Conservation (phyloP, 139 green algal species). For the Volvox reticuliferus region DNA sequence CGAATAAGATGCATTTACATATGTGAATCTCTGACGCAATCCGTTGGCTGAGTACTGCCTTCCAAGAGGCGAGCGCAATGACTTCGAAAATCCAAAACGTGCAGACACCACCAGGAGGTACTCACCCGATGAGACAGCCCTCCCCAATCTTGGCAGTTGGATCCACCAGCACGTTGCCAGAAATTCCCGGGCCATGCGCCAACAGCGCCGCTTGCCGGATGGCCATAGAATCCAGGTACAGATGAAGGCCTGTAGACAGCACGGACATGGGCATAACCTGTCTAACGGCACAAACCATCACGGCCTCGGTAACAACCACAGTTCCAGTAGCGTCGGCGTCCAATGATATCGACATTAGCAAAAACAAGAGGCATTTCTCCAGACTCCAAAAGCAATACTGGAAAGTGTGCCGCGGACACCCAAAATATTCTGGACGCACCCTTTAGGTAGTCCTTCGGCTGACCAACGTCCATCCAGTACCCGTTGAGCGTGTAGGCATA, state of each 20-base stretch:
- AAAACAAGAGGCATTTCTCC: too few species aligned
- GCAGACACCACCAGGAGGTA: not conserved
- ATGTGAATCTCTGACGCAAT: too few species aligned
- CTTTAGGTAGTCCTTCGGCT: constrained; percentile 94
- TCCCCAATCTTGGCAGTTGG: constrained; percentile 85
- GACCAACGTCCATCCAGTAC: constrained; percentile 99
- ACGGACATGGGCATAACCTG: not conserved
- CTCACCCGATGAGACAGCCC: constrained; percentile 85
- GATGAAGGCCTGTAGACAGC: constrained; percentile 74
- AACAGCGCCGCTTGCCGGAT: constrained; percentile 69
- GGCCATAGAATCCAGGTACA: constrained; percentile 90
- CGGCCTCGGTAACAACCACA: too few species aligned
- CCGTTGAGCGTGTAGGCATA: constrained; percentile 92
- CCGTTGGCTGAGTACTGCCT: too few species aligned
- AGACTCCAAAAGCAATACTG: too few species aligned
- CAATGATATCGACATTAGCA: too few species aligned
- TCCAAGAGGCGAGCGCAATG: too few species aligned
- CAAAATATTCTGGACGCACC: constrained; percentile 49
- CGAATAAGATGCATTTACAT: too few species aligned
- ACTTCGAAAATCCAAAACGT: too few species aligned
- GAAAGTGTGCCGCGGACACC: too few species aligned
- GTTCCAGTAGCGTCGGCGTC: too few species aligned
- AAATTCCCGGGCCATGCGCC: constrained; percentile 64
- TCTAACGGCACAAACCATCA: too few species aligned
- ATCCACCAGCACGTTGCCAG: constrained; percentile 88